Evolutionary conservation across 106 monocot species (phyloP), one percentile per base, ranked within the genome.

Genomic region (Dactylorhiza incarnata): DNA sequence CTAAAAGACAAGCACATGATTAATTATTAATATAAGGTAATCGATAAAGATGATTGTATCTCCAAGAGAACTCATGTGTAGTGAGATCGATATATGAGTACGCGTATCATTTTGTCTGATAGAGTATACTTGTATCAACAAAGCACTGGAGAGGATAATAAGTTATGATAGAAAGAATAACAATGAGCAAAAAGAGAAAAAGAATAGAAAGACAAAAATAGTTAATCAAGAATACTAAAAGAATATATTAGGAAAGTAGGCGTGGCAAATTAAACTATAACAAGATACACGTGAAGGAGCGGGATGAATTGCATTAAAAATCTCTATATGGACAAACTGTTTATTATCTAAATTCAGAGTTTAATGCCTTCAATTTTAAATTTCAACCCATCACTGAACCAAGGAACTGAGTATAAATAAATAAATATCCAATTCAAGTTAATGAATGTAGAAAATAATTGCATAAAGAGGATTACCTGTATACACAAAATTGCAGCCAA

Each of bases 401-500:
- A 65, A 25, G 11, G 4, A 65, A 65, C 25, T 14, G 12, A 65
- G 26, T 26, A 29, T 25, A 25, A 58, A 61, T 25, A 69, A 17
- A 16, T 69, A 69, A 69, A 43, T 15, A 8, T 66, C 45, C n/a
- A 45, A 45, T 46, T 69, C 16, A 69, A 46, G 15, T 45, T 29
- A 14, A 20, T 63, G 24, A 66, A 69, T n/a, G 43, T 24, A 46
- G 45, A 69, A 46, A 69, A 45, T 43, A 11, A 69, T 26, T 37
- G 12, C 12, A 65, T 65, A 65, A 65, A 29, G 3, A 48, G 12
- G 49, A 22, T 49, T 84, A 97, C 97, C 89, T 97, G 89, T 71
- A 97, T 84, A 81, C 97, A 97, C 77, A 76, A 49, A 68, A 97
- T 75, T 23, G 94, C 97, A 81, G 85, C 82, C 74, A 87, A 44